A percentile compares a stretch with the other conserved stretches of the same genome.
Conservation (phyloP, 352 stramenopile species). For the Aphanomyces cochlioides region DNA sequence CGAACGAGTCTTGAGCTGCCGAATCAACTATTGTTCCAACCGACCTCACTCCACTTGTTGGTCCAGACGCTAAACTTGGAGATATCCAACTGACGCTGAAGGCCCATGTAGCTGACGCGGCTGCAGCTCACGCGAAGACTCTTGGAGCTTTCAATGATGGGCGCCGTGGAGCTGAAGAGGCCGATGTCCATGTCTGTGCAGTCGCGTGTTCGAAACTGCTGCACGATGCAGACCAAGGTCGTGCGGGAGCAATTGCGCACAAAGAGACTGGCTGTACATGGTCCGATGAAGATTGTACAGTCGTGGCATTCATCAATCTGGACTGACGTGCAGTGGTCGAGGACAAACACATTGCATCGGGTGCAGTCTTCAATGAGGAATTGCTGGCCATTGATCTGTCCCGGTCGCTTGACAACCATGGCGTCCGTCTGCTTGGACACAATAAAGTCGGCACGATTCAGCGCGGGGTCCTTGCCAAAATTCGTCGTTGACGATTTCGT, state of each 20-base stretch:
- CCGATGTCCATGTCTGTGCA: constrained; percentile 58
- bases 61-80: constrained; percentile 75
- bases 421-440: constrained; percentile 46
- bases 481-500: constrained; percentile 31
- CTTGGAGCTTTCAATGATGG: constrained; percentile 64
- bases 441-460: constrained; percentile 71
- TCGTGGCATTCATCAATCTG: constrained; percentile 68
- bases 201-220: constrained; percentile 73
- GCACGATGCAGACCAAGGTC: constrained; percentile 57
- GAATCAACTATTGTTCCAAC: background rate
- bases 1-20: background rate
- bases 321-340: constrained; percentile 73
- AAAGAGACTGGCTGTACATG: constrained; percentile 68
- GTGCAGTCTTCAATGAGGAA: constrained; percentile 71
- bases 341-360: constrained; percentile 71
- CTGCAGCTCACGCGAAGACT: constrained; percentile 61
- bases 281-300: constrained; percentile 67
- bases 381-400: constrained; percentile 68
- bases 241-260: constrained; percentile 60
- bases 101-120: constrained; percentile 58
- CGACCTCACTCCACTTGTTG: constrained; percentile 79
- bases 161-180: constrained; percentile 65
- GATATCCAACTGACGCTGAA: constrained; percentile 62
- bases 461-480: constrained; percentile 57
- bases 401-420: constrained; percentile 51